These are phyloP conservation scores for Gymnopilus dilepis DNA, from an alignment of 768 basidiomycete species.

Conservation along the genomic window DNA sequence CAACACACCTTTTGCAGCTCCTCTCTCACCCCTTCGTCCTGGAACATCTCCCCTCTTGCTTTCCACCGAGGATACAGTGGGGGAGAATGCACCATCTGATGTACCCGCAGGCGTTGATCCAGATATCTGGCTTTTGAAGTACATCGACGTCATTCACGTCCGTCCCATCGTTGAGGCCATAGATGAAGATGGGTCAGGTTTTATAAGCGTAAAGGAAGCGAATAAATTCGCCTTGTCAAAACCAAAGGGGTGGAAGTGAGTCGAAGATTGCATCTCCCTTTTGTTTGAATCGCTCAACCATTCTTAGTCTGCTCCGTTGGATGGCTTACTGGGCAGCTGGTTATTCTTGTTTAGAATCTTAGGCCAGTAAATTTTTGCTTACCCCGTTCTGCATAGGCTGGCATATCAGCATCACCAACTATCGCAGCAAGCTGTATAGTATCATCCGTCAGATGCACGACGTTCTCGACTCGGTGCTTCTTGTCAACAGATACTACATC, in stretches of 20 bases:
- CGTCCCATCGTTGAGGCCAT: conserved; percentile 43
- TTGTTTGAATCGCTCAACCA: neutral
- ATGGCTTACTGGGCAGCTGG: conserved; percentile 33
- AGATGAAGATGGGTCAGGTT: conserved; percentile 47
- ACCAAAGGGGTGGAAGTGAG: conserved; percentile 36
- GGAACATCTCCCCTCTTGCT: neutral
- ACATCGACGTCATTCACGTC: conserved; percentile 37
- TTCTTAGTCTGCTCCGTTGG: conserved; percentile 27
- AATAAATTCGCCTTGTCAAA: conserved; percentile 36
- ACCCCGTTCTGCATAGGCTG: conserved; percentile 13
- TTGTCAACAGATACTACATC: conserved; percentile 20
- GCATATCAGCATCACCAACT: conserved; percentile 24
- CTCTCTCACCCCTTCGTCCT: neutral
- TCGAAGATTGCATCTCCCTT: neutral
- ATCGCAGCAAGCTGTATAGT: conserved; percentile 21
- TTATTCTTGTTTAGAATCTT: neutral
- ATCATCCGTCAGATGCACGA: conserved; percentile 22
- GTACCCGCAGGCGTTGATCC: conserved; percentile 12
- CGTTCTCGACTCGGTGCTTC: conserved; percentile 8
- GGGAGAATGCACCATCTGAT: neutral
- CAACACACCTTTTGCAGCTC: neutral
- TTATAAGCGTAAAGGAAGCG: conserved; percentile 39
- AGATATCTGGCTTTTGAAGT: conserved; percentile 37
- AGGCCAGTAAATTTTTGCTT: neutral
- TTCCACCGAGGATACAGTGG: neutral